Evolutionary conservation across 2,329 filamentous ascomycete species (phyloP), one percentile per base, ranked within the genome.

Genomic region (Cladosporium sp.): DNA sequence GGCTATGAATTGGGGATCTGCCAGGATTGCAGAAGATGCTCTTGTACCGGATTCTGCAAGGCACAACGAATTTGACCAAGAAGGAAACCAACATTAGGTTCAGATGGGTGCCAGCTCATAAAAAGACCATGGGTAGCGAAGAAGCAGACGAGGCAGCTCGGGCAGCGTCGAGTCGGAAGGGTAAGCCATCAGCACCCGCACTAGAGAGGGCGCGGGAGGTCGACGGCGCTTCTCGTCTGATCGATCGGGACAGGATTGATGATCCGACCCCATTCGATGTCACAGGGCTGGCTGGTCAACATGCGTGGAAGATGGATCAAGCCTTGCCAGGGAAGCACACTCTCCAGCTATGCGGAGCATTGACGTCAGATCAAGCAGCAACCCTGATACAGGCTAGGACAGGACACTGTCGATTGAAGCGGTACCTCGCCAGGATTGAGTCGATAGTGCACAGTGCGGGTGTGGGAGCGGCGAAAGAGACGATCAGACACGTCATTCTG

Each of bases 311-410:
- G n/a, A n/a, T n/a, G n/a, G n/a, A n/a, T n/a, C n/a, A n/a, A n/a
- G n/a, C n/a, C n/a, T n/a, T n/a, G n/a, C n/a, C n/a, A n/a, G n/a
- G n/a, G n/a, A n/a, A n/a, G n/a, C n/a, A n/a, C n/a, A n/a, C n/a
- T n/a, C n/a, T n/a, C n/a, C n/a, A 26, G 34, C 73, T 97, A 92
- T 92, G 92, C 96, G 78, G 92, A 96, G 68, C 82, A 83, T 75
- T 85, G 86, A 74, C 85, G 73, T 82, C 68, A 12, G 59, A 61
- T 24, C 10, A 34, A 24, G 28, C 21, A 52, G 41, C 34, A n/a
- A 58, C 32, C 24, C 62, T 65, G 18, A 51, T 59, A n/a, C 34
- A 65, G 44, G 61, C 61, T 15, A 36, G 51, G 28, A 57, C 32
- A 38, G 62, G 52, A 30, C 62, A 65, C 36, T 34, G 18, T 49